A percentile compares a stretch with the other conserved stretches of the same genome.
phyloP scores from a whole-genome alignment of 2,329 filamentous ascomycete genomes.

The Trichophyton benhamiae region DNA sequence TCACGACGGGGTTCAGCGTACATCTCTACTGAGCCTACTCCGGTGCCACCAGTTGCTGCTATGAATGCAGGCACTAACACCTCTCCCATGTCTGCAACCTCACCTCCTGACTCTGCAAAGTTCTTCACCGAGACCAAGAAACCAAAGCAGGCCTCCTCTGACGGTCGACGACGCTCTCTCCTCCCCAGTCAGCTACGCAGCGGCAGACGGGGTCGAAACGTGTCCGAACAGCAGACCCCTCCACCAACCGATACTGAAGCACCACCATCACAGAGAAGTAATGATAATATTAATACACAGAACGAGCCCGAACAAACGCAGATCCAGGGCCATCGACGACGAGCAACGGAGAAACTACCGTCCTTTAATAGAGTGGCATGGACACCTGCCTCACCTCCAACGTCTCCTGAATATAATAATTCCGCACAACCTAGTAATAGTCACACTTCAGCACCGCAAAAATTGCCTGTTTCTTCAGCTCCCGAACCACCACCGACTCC shows the following conservation, averaged over 20 bases:
- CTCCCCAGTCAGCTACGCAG: background rate
- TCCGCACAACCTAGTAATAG: background rate
- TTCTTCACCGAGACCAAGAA: background rate
- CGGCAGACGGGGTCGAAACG: background rate
- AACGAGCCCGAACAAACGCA: background rate
- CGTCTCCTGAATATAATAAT: background rate
- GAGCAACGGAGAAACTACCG: background rate
- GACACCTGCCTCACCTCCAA: background rate
- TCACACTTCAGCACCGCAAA: background rate
- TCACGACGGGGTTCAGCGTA: conserved; percentile 9
- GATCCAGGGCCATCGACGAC: background rate
- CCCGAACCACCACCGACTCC: background rate
- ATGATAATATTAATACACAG: background rate
- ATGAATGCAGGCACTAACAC: background rate
- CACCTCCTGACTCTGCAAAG: background rate
- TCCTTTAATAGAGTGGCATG: background rate
- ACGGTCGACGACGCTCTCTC: background rate
- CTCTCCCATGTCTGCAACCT: background rate
- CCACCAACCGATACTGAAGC: background rate
- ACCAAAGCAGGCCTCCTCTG: background rate
- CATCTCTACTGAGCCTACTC: background rate
- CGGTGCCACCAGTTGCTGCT: background rate
- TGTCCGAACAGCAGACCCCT: background rate
- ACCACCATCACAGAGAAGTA: background rate
- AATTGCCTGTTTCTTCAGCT: background rate